phyloP scores from a whole-genome alignment of 2,329 filamentous ascomycete genomes.

The Calonectria crousiana region DNA sequence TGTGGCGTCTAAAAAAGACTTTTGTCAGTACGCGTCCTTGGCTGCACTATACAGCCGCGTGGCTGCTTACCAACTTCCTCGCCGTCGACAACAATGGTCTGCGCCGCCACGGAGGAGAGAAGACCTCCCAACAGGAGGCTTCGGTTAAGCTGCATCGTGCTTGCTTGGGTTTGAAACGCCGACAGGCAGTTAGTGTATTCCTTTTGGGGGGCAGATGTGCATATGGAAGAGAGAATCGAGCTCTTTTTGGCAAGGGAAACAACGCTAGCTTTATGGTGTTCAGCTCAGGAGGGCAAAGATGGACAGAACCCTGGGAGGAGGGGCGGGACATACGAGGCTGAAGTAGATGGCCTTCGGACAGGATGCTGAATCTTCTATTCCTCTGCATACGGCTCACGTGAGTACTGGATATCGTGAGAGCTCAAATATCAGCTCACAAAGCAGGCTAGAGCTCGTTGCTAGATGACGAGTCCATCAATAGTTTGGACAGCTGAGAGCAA shows the following conservation, averaged over 20 bases:
- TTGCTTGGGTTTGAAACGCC: slow-evolving; percentile 5
- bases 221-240: background rate
- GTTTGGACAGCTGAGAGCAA: background rate
- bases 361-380: no score
- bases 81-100: slow-evolving; percentile 32
- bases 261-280: background rate
- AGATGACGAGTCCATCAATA: slow-evolving; percentile 1
- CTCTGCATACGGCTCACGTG: background rate
- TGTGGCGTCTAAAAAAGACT: slow-evolving; percentile 21
- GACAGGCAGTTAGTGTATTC: background rate
- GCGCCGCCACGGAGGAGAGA: slow-evolving; percentile 16
- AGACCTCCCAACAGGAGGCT: slow-evolving; percentile 23
- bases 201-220: background rate
- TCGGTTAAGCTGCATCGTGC: slow-evolving; percentile 28
- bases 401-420: background rate
- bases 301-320: background rate
- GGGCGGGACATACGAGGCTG: background rate
- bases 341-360: background rate
- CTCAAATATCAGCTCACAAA: background rate
- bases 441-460: background rate
- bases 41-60: background rate
- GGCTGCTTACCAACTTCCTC: slow-evolving; percentile 25
- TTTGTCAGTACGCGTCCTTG: background rate
- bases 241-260: background rate
- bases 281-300: background rate